Evolutionary conservation across 2,329 filamentous ascomycete species (phyloP), one percentile per base, ranked within the genome.

Genomic region (Sarocladium strictum): DNA sequence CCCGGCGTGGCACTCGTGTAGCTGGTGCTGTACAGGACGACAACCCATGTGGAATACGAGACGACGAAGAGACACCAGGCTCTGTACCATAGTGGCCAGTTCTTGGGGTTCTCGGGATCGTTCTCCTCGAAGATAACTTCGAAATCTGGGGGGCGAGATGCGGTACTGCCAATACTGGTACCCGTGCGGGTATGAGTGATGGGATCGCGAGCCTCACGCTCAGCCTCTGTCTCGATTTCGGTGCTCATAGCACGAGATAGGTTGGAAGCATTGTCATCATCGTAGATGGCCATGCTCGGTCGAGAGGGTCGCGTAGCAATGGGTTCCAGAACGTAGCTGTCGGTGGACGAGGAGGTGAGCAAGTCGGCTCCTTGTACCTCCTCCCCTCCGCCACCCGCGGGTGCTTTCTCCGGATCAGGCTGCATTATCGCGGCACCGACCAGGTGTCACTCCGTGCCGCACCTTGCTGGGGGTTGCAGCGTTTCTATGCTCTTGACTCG

Each of bases 21-120:
- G 53, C 82, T 85, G 0, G 90, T 94, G 47, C 85, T 90, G 64
- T 91, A 90, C 45, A 90, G 65, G 15, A 90, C 85, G n/a, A 76
- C 67, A 19, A 74, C 68, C 76, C 75, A 77, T 1, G 73, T 73
- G 5, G 72, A 71, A 55, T 71, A 75, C 32, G 74, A 75, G 50
- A 78, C 69, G 57, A 63, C 75, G 69, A 72, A 67, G 52, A 76
- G 66, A 53, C 67, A 66, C 70, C 72, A 78, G 45, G 63, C 56
- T 58, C 76, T 65, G 60, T 72, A 70, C 63, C 71, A 76, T 41
- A 85, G 63, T 0, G 81, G 68, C 87, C 87, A 90, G 63, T 87
- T 85, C 57, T 79, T 76, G 0, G 88, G 86, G 61, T 90, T 85
- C 12, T 78, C 76, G 10, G 75, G 75, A 62, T 87, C 85, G 56